Percentiles rank a stretch among this genome's conserved stretches.
These are phyloP conservation scores for Syzygium aromaticum DNA, from an alignment of 345 rosid species.

Conservation along the genomic window DNA sequence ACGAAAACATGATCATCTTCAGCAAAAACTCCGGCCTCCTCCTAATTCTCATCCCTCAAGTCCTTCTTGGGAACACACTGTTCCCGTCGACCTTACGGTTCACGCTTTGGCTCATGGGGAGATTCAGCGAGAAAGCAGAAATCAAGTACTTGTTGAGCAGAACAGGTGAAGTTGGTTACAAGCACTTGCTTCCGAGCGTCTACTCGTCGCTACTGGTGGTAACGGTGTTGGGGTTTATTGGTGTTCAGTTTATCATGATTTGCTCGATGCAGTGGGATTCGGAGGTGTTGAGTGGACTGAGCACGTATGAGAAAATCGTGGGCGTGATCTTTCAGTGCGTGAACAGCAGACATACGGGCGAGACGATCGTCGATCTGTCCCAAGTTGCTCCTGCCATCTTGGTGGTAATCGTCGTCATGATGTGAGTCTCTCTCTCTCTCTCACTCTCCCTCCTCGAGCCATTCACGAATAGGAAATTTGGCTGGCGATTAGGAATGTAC, in stretches of 20 bases:
- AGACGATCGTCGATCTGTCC: neutral
- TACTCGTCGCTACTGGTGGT: neutral
- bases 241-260: neutral
- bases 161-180: neutral
- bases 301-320: neutral
- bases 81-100: constrained; percentile 4
- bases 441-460: neutral
- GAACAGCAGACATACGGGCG: constrained; percentile 4
- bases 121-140: neutral
- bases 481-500: neutral
- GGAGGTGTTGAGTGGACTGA: neutral
- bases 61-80: constrained; percentile 24
- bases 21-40: constrained; percentile 26
- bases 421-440: neutral
- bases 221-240: neutral
- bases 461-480: neutral
- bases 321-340: constrained; percentile 1
- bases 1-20: constrained; percentile 62
- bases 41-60: constrained; percentile 26
- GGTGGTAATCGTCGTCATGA: neutral
- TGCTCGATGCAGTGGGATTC: neutral
- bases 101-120: constrained; percentile 6
- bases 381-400: neutral
- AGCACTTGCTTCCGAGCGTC: constrained; percentile 1
- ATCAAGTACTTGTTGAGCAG: neutral